A percentile compares a stretch with the other conserved stretches of the same genome.
Conservation (phyloP, 805 yeast species). For the Sungouiozyma intestinalis region DNA sequence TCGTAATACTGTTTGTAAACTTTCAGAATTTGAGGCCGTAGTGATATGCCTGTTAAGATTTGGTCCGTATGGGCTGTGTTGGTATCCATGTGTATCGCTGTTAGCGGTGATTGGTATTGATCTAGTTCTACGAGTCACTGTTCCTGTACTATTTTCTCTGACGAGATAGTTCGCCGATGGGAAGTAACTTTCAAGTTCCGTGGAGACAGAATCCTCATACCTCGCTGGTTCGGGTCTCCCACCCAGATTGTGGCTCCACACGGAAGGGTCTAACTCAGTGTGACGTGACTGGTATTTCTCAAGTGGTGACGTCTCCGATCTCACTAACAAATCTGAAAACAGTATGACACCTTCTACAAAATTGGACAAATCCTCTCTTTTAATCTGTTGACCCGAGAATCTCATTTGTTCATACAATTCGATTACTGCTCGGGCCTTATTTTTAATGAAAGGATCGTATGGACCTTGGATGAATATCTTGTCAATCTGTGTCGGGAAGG, state of each 20-base stretch:
- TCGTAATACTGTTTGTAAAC: neutral
- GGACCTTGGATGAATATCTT: slow-evolving; percentile 13
- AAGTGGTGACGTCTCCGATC: slow-evolving; percentile 8
- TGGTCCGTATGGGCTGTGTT: neutral
- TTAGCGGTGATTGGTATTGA: neutral
- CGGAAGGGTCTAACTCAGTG: neutral
- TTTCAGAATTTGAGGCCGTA: neutral
- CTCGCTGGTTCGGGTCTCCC: neutral
- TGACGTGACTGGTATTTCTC: neutral
- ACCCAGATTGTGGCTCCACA: neutral
- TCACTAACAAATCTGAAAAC: slow-evolving; percentile 22
- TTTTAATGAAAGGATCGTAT: slow-evolving; percentile 4
- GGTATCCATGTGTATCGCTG: neutral
- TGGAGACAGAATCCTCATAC: neutral
- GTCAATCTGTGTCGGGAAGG: slow-evolving; percentile 18
- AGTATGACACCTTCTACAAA: slow-evolving; percentile 41
- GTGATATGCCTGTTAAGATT: neutral
- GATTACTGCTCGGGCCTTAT: slow-evolving; percentile 30
- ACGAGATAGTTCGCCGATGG: slow-evolving; percentile 9
- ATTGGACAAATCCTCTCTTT: slow-evolving; percentile 46
- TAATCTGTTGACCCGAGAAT: slow-evolving; percentile 52
- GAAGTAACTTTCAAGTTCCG: slow-evolving; percentile 8
- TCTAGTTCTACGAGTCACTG: slow-evolving; percentile 11
- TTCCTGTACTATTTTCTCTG: slow-evolving; percentile 13
- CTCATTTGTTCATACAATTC: slow-evolving; percentile 55